Evolutionary conservation across 2,329 filamentous ascomycete species (phyloP), one percentile per base, ranked within the genome.

Genomic region (Neobulgaria alba): DNA sequence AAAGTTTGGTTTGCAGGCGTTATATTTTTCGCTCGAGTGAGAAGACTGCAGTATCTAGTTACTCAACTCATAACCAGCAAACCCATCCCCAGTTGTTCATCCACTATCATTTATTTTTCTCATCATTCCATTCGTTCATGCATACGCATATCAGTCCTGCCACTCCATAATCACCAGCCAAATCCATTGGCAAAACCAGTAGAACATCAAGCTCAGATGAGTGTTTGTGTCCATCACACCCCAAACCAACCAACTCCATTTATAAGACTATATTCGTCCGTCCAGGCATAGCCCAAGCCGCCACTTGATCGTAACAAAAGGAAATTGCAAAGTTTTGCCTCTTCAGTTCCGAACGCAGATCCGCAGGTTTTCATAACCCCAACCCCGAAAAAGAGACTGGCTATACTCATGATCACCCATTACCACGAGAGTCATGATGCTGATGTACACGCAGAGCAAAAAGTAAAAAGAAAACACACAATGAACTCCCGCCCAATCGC

Each of bases 391-490:
- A 47, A 44, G 36, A 41, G 38, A 39, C 36, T 35, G 38, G 43
- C 48, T 40, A 35, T 49, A 12, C 19, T 52, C 49, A 43, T 50
- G 41, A 46, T 30, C 41, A 31, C 47, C 43, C 43, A 16, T 41
- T 43, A 50, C 41, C 38, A 44, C 42, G 30, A 41, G 40, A 46
- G 43, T 45, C 37, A 47, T 45, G 46, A 45, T 58, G 52, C 45
- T 58, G 49, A 50, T 57, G 55, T 53, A 55, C 33, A 44, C 43
- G 43, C 16, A 50, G 48, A 48, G 36, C 21, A 47, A 51, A 53
- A 41, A 38, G 42, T 19, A 43, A 43, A 44, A 45, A 33, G n/a
- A 45, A 43, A 18, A 46, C 40, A 40, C 26, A 48, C 35, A 38
- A 43, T 29, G 48, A 39, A 33, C 30, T 38, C 39, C 42, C 39